Conservation (phyloP, 768 basidiomycete genomes). For the Auricularia auricula-judae region DNA sequence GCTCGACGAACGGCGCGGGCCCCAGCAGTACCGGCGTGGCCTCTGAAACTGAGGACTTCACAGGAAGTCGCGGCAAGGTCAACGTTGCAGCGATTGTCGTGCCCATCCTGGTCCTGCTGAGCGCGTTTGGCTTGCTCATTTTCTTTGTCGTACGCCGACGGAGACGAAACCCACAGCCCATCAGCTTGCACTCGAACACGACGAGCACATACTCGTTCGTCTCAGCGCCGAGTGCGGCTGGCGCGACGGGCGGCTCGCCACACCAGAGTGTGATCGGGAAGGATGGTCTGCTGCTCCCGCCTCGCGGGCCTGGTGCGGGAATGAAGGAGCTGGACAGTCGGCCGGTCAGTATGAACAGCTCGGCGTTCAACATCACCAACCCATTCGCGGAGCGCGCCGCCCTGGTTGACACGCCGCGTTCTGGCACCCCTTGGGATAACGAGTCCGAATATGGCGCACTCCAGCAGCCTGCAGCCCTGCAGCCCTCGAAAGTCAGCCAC, state of each 20-base stretch:
- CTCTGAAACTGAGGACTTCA: background rate
- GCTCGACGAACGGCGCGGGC: background rate
- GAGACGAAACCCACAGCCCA: background rate
- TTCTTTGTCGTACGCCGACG: background rate
- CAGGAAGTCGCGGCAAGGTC: background rate
- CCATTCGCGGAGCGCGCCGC: background rate
- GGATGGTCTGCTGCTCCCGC: background rate
- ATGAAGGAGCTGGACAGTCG: background rate
- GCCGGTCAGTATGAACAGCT: background rate
- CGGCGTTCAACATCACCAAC: background rate
- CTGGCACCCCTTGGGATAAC: background rate
- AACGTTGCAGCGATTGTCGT: background rate
- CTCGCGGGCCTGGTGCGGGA: background rate
- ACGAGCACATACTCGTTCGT: background rate
- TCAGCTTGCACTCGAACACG: background rate
- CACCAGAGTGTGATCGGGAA: background rate
- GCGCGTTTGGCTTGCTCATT: background rate
- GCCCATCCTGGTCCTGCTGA: background rate
- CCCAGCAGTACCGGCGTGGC: background rate
- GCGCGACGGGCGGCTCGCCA: background rate
- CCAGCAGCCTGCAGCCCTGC: background rate
- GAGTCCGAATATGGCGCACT: background rate
- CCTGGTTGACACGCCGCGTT: background rate
- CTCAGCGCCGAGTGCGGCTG: background rate
- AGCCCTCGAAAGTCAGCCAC: background rate